Percentiles rank a stretch among this genome's conserved stretches.
Evolutionary conservation across 345 rosid genomes (phyloP).

Genomic region (Lepidium sativum): DNA sequence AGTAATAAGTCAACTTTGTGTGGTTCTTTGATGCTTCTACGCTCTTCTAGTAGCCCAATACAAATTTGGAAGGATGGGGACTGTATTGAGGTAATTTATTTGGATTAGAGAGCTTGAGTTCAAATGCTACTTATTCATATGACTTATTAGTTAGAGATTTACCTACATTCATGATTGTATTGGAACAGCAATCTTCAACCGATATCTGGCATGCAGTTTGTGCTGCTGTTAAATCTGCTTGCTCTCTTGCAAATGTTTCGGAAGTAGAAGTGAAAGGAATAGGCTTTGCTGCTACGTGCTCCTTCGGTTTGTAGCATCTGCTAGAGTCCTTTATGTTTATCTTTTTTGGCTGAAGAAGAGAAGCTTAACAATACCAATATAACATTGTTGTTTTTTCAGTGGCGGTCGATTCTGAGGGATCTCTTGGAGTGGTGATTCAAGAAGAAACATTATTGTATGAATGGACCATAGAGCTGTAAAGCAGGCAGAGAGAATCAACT

Average conservation of each 20-base stretch:
- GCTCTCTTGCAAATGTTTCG: slow-evolving; percentile 58
- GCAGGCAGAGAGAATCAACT: slow-evolving; percentile 89
- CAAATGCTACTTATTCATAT: not conserved
- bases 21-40: slow-evolving; percentile 37
- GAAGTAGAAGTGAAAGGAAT: slow-evolving; percentile 63
- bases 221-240: slow-evolving; percentile 77
- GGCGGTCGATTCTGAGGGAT: slow-evolving; percentile 94
- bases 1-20: not conserved
- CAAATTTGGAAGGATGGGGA: slow-evolving; percentile 93
- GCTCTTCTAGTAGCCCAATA: slow-evolving; percentile 79
- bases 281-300: slow-evolving; percentile 94
- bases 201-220: slow-evolving; percentile 97
- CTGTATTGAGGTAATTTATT: slow-evolving; percentile 59
- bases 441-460: slow-evolving; percentile 90
- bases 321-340: not conserved
- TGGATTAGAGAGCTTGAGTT: not conserved
- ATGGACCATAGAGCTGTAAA: slow-evolving; percentile 98
- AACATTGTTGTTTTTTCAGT: slow-evolving; percentile 34
- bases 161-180: not conserved
- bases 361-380: not conserved
- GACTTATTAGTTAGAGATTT: not conserved
- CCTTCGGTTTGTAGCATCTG: slow-evolving; percentile 61
- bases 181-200: slow-evolving; percentile 89
- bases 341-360: not conserved
- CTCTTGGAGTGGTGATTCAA: slow-evolving; percentile 96